These are phyloP conservation scores for Panellus pusillus DNA, from an alignment of 768 basidiomycete species.

Conservation along the genomic window DNA sequence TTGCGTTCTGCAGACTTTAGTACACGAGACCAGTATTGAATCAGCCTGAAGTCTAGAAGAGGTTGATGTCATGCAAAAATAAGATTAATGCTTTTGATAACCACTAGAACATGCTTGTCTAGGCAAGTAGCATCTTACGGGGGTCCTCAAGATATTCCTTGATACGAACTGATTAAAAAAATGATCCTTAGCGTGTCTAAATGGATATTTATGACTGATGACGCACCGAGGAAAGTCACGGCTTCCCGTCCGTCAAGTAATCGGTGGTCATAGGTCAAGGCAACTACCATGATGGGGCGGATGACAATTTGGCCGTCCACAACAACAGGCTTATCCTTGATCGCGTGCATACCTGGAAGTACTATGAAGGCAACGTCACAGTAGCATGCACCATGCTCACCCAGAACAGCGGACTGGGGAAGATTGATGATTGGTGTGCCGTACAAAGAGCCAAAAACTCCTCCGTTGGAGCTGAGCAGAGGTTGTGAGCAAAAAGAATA, in stretches of 20 bases:
- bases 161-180: constrained; percentile 34
- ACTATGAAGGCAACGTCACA: neutral
- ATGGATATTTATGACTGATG: neutral
- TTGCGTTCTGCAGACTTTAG: no score
- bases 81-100: no score
- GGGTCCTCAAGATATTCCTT: constrained; percentile 95
- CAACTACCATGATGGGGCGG: constrained; percentile 95
- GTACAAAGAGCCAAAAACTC: constrained; percentile 95
- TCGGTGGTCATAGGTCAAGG: constrained; percentile 93
- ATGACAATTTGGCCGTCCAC: constrained; percentile 95
- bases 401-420: constrained; percentile 92
- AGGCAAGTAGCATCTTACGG: constrained; percentile 79
- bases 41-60: no score
- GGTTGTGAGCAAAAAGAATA: neutral
- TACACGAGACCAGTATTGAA: no score
- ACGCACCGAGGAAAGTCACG: constrained; percentile 93
- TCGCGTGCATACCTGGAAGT: constrained; percentile 83
- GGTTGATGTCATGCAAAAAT: no score
- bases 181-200: neutral
- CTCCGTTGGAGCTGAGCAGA: constrained; percentile 84
- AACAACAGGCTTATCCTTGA: constrained; percentile 89
- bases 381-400: constrained; percentile 34
- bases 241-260: constrained; percentile 95
- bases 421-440: constrained; percentile 99
- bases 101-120: neutral